Conservation (phyloP, 179 eudicot species). For the Heliamphora pulchella region DNA sequence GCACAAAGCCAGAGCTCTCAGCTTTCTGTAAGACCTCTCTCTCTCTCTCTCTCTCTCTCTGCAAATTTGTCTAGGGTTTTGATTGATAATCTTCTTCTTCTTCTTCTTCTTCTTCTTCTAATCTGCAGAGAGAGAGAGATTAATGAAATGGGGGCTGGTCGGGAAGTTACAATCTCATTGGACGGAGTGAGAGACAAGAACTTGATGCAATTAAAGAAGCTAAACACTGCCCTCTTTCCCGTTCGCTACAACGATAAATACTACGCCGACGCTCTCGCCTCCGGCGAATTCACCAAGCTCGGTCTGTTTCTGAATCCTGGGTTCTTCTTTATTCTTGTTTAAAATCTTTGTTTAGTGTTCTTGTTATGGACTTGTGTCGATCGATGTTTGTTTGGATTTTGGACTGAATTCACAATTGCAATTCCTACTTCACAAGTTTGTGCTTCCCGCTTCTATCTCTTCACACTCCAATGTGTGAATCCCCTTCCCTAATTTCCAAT, state of each 20-base stretch:
- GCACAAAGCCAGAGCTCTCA: not conserved
- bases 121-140: not conserved
- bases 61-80: no score
- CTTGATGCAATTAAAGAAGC: constrained; percentile 76
- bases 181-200: constrained; percentile 88
- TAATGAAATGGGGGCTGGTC: constrained; percentile 31
- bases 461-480: no score
- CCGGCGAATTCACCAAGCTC: constrained; percentile 78
- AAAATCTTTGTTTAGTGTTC: not conserved
- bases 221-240: constrained; percentile 75
- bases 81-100: no score
- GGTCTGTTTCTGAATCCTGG: constrained; percentile 30
- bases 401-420: not conserved
- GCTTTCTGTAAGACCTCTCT: not conserved
- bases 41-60: not conserved
- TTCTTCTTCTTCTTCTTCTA: not conserved
- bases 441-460: no score
- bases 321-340: not conserved
- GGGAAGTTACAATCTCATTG: constrained; percentile 53
- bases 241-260: constrained; percentile 90
- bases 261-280: constrained; percentile 73
- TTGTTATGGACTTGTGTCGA: not conserved
- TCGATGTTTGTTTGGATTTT: not conserved
- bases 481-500: no score
- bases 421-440: no score